Evolutionary conservation across 306 rosid species (phyloP).

Genomic region (Pachyrhizus erosus): DNA sequence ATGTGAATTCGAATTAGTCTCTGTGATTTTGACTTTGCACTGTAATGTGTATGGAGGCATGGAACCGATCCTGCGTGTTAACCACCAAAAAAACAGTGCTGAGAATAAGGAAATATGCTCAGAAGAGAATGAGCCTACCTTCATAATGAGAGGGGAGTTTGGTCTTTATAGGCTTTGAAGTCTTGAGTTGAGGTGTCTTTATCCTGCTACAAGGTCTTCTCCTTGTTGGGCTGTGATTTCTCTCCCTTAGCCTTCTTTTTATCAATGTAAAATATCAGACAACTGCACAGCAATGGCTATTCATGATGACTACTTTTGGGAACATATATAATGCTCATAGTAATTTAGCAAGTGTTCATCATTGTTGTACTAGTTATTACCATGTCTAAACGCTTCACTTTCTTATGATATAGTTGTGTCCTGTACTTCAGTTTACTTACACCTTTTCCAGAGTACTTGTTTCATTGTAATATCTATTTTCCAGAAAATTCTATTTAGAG

Average conservation of each 20-base stretch:
- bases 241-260: not conserved
- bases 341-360: not conserved
- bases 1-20: not conserved
- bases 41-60: not conserved
- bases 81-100: not conserved
- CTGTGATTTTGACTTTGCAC: not conserved
- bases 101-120: slow-evolving; percentile 1
- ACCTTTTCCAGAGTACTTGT: not conserved
- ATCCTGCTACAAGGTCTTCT: not conserved
- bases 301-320: slow-evolving; percentile 4
- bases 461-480: not conserved
- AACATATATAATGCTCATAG: not conserved
- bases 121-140: not conserved
- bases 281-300: not conserved
- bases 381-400: not conserved
- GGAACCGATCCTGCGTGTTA: not conserved
- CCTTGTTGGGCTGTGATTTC: not conserved
- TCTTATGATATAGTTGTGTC: slow-evolving; percentile 34
- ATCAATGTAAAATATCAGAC: slow-evolving; percentile 4
- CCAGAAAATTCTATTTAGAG: not conserved
- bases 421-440: too few species aligned
- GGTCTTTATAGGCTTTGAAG: not conserved
- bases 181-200: not conserved
- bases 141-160: not conserved
- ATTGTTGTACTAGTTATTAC: not conserved